Percentiles rank a stretch among this genome's conserved stretches.
Evolutionary conservation across 306 rosid species (phyloP).

Genomic region (Quercus rubra): DNA sequence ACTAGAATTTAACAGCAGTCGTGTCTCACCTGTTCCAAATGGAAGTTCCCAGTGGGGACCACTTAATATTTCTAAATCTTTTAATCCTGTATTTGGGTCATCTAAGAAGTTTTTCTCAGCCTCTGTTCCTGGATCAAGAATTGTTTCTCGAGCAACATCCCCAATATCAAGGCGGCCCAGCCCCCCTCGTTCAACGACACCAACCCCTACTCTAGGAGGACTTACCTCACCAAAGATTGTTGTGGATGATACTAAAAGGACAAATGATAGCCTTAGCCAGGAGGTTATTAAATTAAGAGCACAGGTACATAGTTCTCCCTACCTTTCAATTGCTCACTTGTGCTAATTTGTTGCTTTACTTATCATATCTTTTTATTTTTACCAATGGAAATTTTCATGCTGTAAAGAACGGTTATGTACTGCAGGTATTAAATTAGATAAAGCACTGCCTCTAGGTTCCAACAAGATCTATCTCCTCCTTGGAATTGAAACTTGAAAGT

Average conservation of each 20-base stretch:
- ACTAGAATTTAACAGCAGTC: constrained; percentile 93
- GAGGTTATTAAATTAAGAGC: constrained; percentile 89
- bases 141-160: constrained; percentile 97
- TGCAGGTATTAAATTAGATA: neutral
- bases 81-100: constrained; percentile 96
- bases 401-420: constrained; percentile 2
- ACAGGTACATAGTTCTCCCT: constrained; percentile 53
- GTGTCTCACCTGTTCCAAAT: constrained; percentile 92
- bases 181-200: constrained; percentile 99
- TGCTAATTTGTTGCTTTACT: constrained; percentile 7
- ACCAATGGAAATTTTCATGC: neutral
- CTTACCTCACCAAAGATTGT: constrained; percentile 90
- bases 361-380: constrained; percentile 6
- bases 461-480: neutral
- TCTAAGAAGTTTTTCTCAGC: constrained; percentile 99
- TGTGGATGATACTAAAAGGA: constrained; percentile 82
- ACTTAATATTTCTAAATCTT: constrained; percentile 77
- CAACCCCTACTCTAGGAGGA: constrained; percentile 98
- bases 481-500: neutral
- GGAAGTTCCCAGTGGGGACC: constrained; percentile 97
- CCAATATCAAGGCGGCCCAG: constrained; percentile 98
- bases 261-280: constrained; percentile 88
- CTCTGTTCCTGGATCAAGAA: constrained; percentile 99
- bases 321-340: neutral
- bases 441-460: neutral